These are phyloP conservation scores for Sarocladiaceae sp. DNA, from an alignment of 2,329 filamentous ascomycete genomes.

Conservation along the genomic window DNA sequence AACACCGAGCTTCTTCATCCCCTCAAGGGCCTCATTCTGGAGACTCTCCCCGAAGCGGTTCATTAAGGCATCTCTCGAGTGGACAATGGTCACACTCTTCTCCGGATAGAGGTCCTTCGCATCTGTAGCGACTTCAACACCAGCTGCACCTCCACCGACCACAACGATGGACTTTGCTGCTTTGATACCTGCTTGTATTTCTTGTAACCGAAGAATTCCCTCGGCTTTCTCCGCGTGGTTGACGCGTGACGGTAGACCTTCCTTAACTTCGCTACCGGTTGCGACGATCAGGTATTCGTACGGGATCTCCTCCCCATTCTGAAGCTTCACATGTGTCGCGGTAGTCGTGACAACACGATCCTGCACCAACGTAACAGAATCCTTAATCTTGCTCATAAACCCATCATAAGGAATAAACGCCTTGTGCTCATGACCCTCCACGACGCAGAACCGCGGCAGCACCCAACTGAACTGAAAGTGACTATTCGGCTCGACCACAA, in stretches of 20 bases:
- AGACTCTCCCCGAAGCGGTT: conserved; percentile 43
- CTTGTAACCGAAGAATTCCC: conserved; percentile 29
- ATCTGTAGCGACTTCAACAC: conserved; percentile 58
- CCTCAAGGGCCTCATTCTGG: conserved; percentile 34
- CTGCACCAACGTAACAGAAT: conserved; percentile 33
- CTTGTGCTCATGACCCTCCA: conserved; percentile 49
- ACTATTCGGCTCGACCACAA: conserved; percentile 55
- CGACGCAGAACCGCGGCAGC: conserved; percentile 54
- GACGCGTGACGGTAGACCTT: conserved; percentile 44
- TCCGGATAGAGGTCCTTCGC: conserved; percentile 51
- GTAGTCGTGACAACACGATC: conserved; percentile 36
- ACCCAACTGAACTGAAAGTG: conserved; percentile 58
- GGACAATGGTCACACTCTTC: conserved; percentile 53
- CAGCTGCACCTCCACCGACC: conserved; percentile 57
- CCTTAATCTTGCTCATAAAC: conserved; percentile 26
- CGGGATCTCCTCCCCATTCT: conserved; percentile 37
- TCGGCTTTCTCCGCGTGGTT: conserved; percentile 34
- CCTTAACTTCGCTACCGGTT: conserved; percentile 45
- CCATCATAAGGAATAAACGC: conserved; percentile 57
- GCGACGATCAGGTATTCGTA: conserved; percentile 56
- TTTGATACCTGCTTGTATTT: conserved; percentile 42
- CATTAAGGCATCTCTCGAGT: conserved; percentile 51
- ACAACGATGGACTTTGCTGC: conserved; percentile 41
- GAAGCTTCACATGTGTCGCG: conserved; percentile 33
- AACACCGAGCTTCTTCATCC: conserved; percentile 41